Evolutionary conservation across 2,329 filamentous ascomycete genomes (phyloP).

Genomic region (Aspergillus sp.): DNA sequence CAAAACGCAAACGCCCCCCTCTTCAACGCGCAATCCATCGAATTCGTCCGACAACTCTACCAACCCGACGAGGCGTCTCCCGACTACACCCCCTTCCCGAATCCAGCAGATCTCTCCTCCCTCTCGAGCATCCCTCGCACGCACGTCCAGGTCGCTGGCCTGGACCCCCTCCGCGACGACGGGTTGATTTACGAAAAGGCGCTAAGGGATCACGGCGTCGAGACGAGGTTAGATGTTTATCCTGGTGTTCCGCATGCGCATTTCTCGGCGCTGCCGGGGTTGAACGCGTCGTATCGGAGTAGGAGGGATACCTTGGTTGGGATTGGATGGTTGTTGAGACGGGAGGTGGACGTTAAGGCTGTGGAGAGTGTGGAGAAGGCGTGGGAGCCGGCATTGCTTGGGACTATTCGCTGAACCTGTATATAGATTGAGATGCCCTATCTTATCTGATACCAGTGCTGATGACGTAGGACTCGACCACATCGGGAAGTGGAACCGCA

Average conservation of each 20-base stretch:
- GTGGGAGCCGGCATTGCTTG: neutral
- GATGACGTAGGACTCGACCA: no score
- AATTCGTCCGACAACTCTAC: constrained; percentile 26
- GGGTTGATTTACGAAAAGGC: constrained; percentile 47
- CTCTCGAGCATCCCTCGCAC: constrained; percentile 12
- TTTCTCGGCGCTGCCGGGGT: constrained; percentile 7
- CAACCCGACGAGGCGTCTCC: constrained; percentile 6
- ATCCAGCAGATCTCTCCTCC: neutral
- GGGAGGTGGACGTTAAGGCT: neutral
- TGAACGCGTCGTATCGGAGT: constrained; percentile 9
- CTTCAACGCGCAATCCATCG: constrained; percentile 21
- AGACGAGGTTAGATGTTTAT: constrained; percentile 41
- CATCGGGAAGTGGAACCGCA: no score
- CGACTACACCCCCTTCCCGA: constrained; percentile 8
- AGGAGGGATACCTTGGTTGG: constrained; percentile 9
- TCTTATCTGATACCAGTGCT: neutral
- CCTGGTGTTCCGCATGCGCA: constrained; percentile 36
- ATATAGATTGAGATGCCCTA: neutral
- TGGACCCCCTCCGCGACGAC: constrained; percentile 49
- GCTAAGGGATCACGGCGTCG: constrained; percentile 39
- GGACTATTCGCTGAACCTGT: neutral
- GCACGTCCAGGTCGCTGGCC: constrained; percentile 47
- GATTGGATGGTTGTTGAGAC: constrained; percentile 8
- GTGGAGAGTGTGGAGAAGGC: neutral
- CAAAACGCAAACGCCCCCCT: constrained; percentile 37